phyloP scores from a whole-genome alignment of 345 rosid species.

The Linum lewisii region DNA sequence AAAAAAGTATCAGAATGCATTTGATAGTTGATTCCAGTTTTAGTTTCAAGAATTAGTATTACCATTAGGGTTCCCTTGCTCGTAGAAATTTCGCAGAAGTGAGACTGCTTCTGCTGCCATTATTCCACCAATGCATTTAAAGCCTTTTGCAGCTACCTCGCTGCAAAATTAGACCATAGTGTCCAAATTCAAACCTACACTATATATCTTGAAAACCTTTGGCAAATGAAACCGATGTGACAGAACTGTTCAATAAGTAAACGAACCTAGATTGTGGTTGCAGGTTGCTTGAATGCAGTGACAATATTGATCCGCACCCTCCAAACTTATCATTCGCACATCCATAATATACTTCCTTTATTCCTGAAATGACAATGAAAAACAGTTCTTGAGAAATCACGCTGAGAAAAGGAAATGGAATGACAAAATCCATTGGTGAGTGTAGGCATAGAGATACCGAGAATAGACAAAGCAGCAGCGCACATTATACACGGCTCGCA shows the following conservation, averaged over 20 bases:
- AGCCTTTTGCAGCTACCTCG: slow-evolving; percentile 29
- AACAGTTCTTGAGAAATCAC: slow-evolving; percentile 1
- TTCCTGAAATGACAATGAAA: slow-evolving; percentile 25
- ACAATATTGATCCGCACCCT: slow-evolving; percentile 74
- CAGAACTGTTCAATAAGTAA: neutral
- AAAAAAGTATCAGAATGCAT: too few relatives aligned
- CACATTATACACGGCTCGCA: slow-evolving; percentile 97
- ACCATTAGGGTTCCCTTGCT: slow-evolving; percentile 78
- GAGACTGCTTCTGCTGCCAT: slow-evolving; percentile 67
- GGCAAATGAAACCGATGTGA: too few relatives aligned
- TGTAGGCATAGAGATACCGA: slow-evolving; percentile 31
- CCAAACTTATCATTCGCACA: slow-evolving; percentile 81
- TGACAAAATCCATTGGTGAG: neutral
- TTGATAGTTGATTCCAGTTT: neutral
- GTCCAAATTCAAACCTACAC: neutral
- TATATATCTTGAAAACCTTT: neutral
- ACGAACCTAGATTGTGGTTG: slow-evolving; percentile 21
- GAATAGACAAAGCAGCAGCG: slow-evolving; percentile 70
- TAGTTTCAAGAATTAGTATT: neutral
- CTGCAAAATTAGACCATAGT: slow-evolving; percentile 12
- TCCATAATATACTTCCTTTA: slow-evolving; percentile 64
- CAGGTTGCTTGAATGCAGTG: slow-evolving; percentile 41
- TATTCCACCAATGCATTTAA: slow-evolving; percentile 55
- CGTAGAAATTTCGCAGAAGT: slow-evolving; percentile 63
- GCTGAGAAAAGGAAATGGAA: neutral